Percentiles rank a stretch among this genome's conserved stretches.
phyloP scores from a whole-genome alignment of 495 filamentous ascomycete genomes.

The Hyphodiscus hymeniophilus region DNA sequence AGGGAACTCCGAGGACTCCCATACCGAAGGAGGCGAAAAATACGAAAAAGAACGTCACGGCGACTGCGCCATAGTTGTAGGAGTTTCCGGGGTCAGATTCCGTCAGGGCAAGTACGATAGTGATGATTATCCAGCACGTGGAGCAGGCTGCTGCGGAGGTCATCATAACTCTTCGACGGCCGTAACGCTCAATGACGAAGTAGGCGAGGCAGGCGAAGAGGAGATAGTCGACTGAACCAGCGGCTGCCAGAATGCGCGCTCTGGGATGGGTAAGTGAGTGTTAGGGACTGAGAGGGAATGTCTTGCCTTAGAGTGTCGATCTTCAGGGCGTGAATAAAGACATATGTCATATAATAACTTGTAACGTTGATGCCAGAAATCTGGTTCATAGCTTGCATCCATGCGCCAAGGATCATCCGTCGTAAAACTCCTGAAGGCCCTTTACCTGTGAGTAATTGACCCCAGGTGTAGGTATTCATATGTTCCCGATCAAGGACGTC shows the following conservation, averaged over 20 bases:
- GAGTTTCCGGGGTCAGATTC: constrained; percentile 21
- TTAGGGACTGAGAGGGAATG: neutral
- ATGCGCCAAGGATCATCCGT: constrained; percentile 49
- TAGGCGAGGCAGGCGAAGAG: constrained; percentile 62
- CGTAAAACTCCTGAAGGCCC: constrained; percentile 2
- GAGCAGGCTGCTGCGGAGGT: constrained; percentile 59
- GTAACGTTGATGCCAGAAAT: constrained; percentile 67
- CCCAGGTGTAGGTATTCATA: constrained; percentile 7
- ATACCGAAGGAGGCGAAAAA: constrained; percentile 71
- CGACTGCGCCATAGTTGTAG: constrained; percentile 53
- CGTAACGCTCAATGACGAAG: constrained; percentile 68
- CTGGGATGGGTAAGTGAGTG: constrained; percentile 40
- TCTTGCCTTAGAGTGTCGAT: constrained; percentile 18
- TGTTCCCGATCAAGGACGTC: constrained; percentile 7
- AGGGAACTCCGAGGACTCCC: constrained; percentile 59
- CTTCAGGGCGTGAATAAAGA: constrained; percentile 59
- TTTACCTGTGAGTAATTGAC: constrained; percentile 3
- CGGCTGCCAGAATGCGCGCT: constrained; percentile 55
- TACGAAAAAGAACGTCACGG: constrained; percentile 60
- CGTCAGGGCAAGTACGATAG: constrained; percentile 48
- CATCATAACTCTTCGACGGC: constrained; percentile 61
- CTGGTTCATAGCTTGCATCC: constrained; percentile 68
- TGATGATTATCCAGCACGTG: constrained; percentile 64
- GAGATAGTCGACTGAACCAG: constrained; percentile 65
- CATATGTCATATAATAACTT: constrained; percentile 69